phyloP scores from a whole-genome alignment of 768 basidiomycete species.

The Roridomyces roridus region DNA sequence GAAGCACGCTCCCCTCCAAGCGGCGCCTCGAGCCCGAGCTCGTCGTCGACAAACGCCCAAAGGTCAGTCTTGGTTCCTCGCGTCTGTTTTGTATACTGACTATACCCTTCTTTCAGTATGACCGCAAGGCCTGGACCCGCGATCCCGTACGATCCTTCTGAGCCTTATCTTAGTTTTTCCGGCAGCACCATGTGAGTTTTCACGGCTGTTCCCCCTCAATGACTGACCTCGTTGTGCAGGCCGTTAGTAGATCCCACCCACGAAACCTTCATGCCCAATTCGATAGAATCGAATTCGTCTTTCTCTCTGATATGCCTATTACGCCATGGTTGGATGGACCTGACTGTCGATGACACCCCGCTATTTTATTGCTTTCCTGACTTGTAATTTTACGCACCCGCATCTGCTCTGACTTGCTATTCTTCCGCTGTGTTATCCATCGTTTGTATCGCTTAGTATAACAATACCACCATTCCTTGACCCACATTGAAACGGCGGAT shows the following conservation, averaged over 20 bases:
- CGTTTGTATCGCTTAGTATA: too few species aligned
- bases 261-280: too few species aligned
- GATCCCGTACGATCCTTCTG: neutral
- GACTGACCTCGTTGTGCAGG: too few species aligned
- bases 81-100: neutral
- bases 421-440: too few species aligned
- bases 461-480: neutral
- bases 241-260: too few species aligned
- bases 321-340: neutral
- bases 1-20: neutral
- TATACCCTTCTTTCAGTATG: constrained; percentile 6
- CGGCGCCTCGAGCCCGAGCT: constrained; percentile 7
- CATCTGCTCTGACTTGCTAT: too few species aligned
- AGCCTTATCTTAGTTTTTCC: neutral
- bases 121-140: constrained; percentile 28
- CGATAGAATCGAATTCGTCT: neutral
- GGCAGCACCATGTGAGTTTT: constrained; percentile 3
- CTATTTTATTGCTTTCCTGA: neutral
- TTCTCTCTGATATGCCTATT: neutral
- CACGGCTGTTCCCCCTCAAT: too few species aligned
- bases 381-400: too few species aligned
- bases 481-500: too few species aligned
- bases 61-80: constrained; percentile 28
- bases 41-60: constrained; percentile 45
- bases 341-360: neutral